phyloP scores from a whole-genome alignment of 192 early-diverging fungal species.

The Coemansia sp. region DNA sequence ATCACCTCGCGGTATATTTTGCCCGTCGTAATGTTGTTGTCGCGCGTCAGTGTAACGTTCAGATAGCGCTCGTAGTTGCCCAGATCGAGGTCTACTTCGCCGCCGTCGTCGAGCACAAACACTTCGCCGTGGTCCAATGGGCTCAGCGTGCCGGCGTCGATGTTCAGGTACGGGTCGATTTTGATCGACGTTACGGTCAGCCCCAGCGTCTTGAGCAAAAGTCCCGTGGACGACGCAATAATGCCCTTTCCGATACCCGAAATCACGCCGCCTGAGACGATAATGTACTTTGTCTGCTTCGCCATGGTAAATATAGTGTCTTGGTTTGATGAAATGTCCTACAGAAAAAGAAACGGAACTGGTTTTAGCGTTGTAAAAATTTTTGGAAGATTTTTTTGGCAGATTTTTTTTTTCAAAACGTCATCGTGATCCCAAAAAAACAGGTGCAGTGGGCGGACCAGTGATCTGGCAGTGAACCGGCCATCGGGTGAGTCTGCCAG shows the following conservation, averaged over 20 bases:
- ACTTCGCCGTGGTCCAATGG: constrained; percentile 99
- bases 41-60: constrained; percentile 86
- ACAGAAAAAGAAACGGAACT: too few relatives aligned
- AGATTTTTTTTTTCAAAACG: background rate
- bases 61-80: constrained; percentile 99
- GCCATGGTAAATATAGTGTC: constrained; percentile 7
- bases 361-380: background rate
- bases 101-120: constrained; percentile 97
- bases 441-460: too few relatives aligned
- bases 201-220: constrained; percentile 89
- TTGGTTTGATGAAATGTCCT: too few relatives aligned
- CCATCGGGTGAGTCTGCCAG: background rate
- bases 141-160: constrained; percentile 96
- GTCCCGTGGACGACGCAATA: constrained; percentile 96
- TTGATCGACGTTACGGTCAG: constrained; percentile 97
- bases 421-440: too few relatives aligned
- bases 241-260: constrained; percentile 99
- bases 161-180: constrained; percentile 99
- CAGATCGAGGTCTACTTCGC: constrained; percentile 97
- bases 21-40: constrained; percentile 99
- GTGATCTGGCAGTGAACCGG: too few relatives aligned
- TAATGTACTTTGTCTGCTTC: constrained; percentile 86
- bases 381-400: constrained; percentile 2
- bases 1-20: constrained; percentile 98
- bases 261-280: constrained; percentile 98